A percentile compares a stretch with the other conserved stretches of the same genome.
These are phyloP conservation scores for Vitis rupestris DNA, from an alignment of 164 flowering plant genomes.

Conservation along the genomic window DNA sequence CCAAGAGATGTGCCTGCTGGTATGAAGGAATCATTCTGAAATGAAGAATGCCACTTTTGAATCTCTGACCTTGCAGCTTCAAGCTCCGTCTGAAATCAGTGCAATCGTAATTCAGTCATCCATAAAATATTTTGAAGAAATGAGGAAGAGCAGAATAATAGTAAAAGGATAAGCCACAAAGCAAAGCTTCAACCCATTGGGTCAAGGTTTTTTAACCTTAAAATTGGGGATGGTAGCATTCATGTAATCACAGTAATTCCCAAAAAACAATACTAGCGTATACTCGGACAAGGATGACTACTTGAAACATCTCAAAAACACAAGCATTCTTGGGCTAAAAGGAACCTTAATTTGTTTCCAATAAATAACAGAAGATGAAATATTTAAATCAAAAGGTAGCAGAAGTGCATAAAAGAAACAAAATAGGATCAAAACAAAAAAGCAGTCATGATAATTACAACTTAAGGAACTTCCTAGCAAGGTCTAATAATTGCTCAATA, in stretches of 20 bases:
- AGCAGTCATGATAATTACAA: no score
- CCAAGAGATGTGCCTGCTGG: slow-evolving; percentile 66
- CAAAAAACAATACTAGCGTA: no score
- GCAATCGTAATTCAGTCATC: background rate
- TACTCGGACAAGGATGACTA: no score
- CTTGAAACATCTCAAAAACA: no score
- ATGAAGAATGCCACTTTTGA: slow-evolving; percentile 85
- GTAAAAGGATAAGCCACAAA: background rate
- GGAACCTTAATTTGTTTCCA: no score
- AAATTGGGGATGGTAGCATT: background rate
- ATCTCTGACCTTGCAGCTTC: slow-evolving; percentile 82
- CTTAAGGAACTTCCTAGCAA: no score
- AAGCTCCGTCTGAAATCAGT: slow-evolving; percentile 63
- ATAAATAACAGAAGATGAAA: no score
- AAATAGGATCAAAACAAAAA: no score
- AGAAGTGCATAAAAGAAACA: no score
- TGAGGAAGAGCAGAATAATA: background rate
- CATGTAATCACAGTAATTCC: background rate
- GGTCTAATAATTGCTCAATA: no score
- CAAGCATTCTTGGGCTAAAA: no score
- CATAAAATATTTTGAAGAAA: background rate
- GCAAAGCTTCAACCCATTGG: background rate
- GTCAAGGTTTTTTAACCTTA: background rate
- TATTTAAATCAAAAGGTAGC: no score
- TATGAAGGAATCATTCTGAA: slow-evolving; percentile 70